Evolutionary conservation across 371 early-diverging fungal genomes (phyloP).

Genomic region (Capillidium heterosporum): DNA sequence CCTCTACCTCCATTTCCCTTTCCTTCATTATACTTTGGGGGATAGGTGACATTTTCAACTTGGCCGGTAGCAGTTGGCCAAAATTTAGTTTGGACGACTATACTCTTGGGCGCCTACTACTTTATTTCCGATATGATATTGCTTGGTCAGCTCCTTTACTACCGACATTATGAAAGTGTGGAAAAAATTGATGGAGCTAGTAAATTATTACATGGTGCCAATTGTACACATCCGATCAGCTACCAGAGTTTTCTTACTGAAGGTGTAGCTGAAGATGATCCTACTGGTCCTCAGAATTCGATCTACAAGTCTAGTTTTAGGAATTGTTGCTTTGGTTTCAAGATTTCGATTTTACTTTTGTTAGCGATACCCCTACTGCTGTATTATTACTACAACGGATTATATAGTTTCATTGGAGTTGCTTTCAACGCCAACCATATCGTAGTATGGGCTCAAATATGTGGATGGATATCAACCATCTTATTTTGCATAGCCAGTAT

Average conservation of each 20-base stretch:
- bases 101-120: conserved; percentile 10
- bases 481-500: conserved; percentile 11
- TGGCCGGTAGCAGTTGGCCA: conserved; percentile 57
- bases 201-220: neutral
- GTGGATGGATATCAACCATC: neutral
- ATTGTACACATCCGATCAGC: too few relatives aligned
- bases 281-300: neutral
- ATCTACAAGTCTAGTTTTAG: neutral
- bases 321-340: neutral
- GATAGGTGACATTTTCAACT: conserved; percentile 58
- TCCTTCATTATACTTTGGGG: conserved; percentile 62
- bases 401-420: too few relatives aligned
- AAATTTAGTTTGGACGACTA: conserved; percentile 44
- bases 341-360: neutral
- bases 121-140: neutral
- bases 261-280: neutral
- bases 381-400: neutral
- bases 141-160: neutral
- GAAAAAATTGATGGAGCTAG: neutral
- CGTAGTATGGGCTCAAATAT: neutral
- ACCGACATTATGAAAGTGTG: neutral
- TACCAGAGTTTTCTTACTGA: neutral
- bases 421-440: neutral
- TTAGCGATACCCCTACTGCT: neutral
- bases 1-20: conserved; percentile 41